These are phyloP conservation scores for Anastatica hierochuntica DNA, from an alignment of 345 rosid species.

Conservation along the genomic window DNA sequence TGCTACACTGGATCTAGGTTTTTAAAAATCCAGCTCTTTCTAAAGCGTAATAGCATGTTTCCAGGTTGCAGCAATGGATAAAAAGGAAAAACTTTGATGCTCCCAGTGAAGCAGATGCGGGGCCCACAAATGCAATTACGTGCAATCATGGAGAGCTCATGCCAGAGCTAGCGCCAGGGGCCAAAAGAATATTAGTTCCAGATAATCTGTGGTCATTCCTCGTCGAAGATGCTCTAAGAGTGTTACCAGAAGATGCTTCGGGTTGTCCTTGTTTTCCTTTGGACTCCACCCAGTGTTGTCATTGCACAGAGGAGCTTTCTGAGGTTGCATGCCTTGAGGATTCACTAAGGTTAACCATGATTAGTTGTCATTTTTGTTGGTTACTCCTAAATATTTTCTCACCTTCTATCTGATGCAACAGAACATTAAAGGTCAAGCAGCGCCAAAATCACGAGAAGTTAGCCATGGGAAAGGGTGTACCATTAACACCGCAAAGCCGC, in stretches of 20 bases:
- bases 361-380: constrained; percentile 9
- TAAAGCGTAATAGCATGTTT: constrained; percentile 11
- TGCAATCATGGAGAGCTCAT: constrained; percentile 72
- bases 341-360: constrained; percentile 53
- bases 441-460: constrained; percentile 86
- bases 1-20: constrained; percentile 1
- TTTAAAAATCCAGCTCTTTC: no score
- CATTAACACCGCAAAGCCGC: constrained; percentile 41
- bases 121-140: constrained; percentile 61
- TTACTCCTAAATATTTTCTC: constrained; percentile 16
- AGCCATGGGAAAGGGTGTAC: constrained; percentile 54
- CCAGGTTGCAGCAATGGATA: constrained; percentile 94
- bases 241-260: constrained; percentile 59
- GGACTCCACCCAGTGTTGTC: constrained; percentile 51
- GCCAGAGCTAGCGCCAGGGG: constrained; percentile 92
- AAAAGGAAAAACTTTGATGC: constrained; percentile 87
- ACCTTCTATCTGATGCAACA: constrained; percentile 38
- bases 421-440: constrained; percentile 69
- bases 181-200: constrained; percentile 75
- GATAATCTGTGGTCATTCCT: constrained; percentile 81
- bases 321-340: constrained; percentile 89
- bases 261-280: constrained; percentile 49
- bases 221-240: constrained; percentile 56
- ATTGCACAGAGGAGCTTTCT: constrained; percentile 69
- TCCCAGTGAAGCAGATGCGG: constrained; percentile 86